A percentile compares a stretch with the other conserved stretches of the same genome.
Evolutionary conservation across 1,284 basidiomycete genomes (phyloP).

Genomic region (Tilletia indica): DNA sequence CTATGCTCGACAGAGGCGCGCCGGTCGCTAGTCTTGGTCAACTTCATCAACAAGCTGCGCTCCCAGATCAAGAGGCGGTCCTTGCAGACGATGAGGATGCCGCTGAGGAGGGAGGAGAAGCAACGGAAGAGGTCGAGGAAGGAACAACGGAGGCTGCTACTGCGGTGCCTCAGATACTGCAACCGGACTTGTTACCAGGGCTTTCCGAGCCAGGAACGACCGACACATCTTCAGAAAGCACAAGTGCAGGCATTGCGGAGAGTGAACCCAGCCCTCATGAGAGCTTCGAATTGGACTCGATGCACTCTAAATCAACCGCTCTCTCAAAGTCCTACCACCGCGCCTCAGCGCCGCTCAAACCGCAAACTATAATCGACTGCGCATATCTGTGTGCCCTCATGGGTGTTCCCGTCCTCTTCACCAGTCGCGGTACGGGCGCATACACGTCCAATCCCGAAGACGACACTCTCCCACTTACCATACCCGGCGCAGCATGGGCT

Average conservation of each 20-base stretch:
- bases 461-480: not conserved
- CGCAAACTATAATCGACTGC: conserved; percentile 37
- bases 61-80: not conserved
- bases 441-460: conserved; percentile 17
- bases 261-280: no score
- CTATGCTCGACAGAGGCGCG: not conserved
- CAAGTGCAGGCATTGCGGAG: no score
- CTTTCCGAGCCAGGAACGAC: no score
- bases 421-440: conserved; percentile 39
- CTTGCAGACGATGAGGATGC: not conserved
- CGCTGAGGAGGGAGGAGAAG: not conserved
- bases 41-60: not conserved
- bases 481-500: conserved; percentile 13
- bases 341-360: conserved; percentile 32
- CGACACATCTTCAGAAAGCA: no score
- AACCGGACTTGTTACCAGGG: not conserved
- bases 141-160: no score
- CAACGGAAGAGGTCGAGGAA: not conserved
- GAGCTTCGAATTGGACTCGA: no score
- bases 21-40: not conserved
- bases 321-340: conserved; percentile 39
- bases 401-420: conserved; percentile 47
- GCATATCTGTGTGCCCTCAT: conserved; percentile 42
- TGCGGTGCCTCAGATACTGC: not conserved
- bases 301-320: conserved; percentile 28